Evolutionary conservation across 345 rosid species (phyloP).

Genomic region (Gossypium rotundifolium): DNA sequence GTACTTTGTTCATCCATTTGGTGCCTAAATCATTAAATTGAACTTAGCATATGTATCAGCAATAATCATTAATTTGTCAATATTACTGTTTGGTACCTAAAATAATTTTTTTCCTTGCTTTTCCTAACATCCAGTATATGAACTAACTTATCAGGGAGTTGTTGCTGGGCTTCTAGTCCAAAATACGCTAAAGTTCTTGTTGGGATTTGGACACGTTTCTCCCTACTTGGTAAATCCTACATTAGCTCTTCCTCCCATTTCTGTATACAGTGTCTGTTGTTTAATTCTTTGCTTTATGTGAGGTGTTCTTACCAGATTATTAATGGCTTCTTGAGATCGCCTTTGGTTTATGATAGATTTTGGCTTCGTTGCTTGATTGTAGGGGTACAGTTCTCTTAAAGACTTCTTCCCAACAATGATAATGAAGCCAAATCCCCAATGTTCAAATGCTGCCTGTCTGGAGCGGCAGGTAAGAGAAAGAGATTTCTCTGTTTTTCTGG

Average conservation of each 20-base stretch:
- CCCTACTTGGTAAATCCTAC: constrained; percentile 67
- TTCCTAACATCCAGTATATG: constrained; percentile 10
- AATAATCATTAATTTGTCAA: neutral
- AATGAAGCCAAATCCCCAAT: constrained; percentile 94
- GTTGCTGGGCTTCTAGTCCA: constrained; percentile 92
- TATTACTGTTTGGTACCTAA: neutral
- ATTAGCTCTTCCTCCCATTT: neutral
- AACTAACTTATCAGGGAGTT: constrained; percentile 64
- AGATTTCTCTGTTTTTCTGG: constrained; percentile 4
- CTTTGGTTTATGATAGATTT: constrained; percentile 8
- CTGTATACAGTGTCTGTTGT: constrained; percentile 3
- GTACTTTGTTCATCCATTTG: neutral
- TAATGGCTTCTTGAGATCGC: constrained; percentile 5
- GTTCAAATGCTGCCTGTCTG: constrained; percentile 81
- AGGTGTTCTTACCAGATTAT: neutral
- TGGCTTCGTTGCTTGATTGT: constrained; percentile 21
- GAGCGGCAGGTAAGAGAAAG: constrained; percentile 69
- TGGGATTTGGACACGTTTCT: constrained; percentile 81
- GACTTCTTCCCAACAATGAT: constrained; percentile 94
- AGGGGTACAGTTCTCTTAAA: constrained; percentile 96
- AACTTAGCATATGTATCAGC: neutral
- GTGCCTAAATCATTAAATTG: neutral
- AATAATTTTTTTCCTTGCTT: constrained; percentile 5
- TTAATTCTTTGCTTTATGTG: neutral
- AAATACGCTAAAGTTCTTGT: constrained; percentile 76